Conservation (phyloP, 192 early-diverging fungal species). For the Coemansia sp. region DNA sequence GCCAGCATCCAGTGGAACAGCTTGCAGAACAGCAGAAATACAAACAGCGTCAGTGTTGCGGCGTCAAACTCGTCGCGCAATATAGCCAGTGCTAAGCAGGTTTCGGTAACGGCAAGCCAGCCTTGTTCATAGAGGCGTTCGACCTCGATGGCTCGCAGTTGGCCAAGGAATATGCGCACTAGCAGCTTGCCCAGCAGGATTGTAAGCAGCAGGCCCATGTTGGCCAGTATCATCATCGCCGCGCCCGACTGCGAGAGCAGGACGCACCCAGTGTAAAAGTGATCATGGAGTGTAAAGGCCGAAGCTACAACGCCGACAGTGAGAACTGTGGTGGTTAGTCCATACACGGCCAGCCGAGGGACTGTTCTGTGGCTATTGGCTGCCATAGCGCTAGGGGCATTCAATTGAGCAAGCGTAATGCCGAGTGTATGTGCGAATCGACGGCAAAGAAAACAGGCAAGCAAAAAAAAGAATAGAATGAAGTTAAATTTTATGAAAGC, state of each 20-base stretch:
- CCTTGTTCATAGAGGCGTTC: constrained; percentile 98
- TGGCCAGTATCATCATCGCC: constrained; percentile 85
- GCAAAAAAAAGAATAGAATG: background rate
- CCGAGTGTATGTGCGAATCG: background rate
- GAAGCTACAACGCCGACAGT: constrained; percentile 65
- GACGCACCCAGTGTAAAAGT: constrained; percentile 92
- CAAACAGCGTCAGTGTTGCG: constrained; percentile 82
- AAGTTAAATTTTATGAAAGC: background rate
- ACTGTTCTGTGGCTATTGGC: constrained; percentile 24
- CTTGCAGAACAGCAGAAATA: constrained; percentile 87
- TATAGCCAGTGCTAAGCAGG: constrained; percentile 93
- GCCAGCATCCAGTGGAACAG: constrained; percentile 96
- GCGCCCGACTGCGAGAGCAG: constrained; percentile 86
- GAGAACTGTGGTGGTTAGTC: constrained; percentile 66
- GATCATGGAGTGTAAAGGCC: constrained; percentile 69
- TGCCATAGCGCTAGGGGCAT: constrained; percentile 23
- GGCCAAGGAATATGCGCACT: constrained; percentile 88
- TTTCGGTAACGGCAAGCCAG: constrained; percentile 98
- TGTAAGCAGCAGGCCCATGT: constrained; percentile 76
- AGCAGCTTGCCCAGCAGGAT: constrained; percentile 78
- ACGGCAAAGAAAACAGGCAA: background rate
- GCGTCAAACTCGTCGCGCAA: constrained; percentile 95
- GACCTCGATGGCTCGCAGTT: constrained; percentile 87
- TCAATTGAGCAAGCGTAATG: constrained; percentile 5
- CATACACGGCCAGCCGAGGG: constrained; percentile 71